Conservation (phyloP, 2,329 filamentous ascomycete genomes). For the Monosporascus sp. region DNA sequence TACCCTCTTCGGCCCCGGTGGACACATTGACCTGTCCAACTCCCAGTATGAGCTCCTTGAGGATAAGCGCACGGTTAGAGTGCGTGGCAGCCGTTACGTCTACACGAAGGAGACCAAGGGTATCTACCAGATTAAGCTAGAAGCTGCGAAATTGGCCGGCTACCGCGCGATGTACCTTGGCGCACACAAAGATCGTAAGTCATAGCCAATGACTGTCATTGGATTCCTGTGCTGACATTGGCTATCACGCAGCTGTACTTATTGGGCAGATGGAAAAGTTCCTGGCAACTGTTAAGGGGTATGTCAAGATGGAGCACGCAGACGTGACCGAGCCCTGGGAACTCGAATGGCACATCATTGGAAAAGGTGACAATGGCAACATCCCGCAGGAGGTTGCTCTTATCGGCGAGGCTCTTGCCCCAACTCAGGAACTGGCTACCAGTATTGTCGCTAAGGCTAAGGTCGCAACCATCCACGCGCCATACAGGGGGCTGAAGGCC, state of each 20-base stretch:
- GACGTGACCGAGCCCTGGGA: slow-evolving; percentile 24
- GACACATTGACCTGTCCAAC: slow-evolving; percentile 34
- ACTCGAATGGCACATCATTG: slow-evolving; percentile 40
- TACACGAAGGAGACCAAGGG: slow-evolving; percentile 16
- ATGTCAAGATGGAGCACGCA: slow-evolving; percentile 15
- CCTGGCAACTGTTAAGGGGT: slow-evolving; percentile 24
- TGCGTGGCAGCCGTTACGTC: slow-evolving; percentile 33
- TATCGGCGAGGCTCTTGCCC: slow-evolving; percentile 40
- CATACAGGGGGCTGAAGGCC: slow-evolving; percentile 44
- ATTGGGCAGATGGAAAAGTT: slow-evolving; percentile 34
- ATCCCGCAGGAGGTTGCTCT: slow-evolving; percentile 35
- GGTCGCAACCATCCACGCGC: slow-evolving; percentile 36
- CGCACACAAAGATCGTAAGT: slow-evolving; percentile 34
- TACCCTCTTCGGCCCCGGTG: slow-evolving; percentile 43
- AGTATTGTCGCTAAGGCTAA: slow-evolving; percentile 35
- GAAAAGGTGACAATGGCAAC: slow-evolving; percentile 27
- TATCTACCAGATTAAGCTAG: slow-evolving; percentile 43
- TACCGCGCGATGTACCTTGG: slow-evolving; percentile 42
- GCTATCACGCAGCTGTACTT: slow-evolving; percentile 29
- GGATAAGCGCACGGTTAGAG: slow-evolving; percentile 33
- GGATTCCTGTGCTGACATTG: not conserved
- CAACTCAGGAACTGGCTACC: slow-evolving; percentile 38
- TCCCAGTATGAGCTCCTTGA: slow-evolving; percentile 37
- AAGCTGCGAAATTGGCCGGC: slow-evolving; percentile 37
- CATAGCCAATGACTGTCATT: too few relatives aligned